Evolutionary conservation across 2,329 filamentous ascomycete species (phyloP).

Genomic region (Colletotrichum costaricense): DNA sequence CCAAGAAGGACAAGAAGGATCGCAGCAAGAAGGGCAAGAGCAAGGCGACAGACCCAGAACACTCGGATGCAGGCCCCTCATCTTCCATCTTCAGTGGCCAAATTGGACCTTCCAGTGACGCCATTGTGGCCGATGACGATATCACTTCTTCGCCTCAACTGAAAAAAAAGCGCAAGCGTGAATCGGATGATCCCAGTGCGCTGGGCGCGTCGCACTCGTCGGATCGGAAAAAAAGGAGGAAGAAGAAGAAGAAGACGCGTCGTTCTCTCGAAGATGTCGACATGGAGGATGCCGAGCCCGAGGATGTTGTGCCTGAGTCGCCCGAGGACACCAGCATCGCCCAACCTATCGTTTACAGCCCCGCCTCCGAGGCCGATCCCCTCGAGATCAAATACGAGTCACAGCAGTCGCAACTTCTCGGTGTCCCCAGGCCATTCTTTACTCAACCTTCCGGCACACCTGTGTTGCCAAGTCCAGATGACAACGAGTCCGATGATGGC

Average conservation of each 20-base stretch:
- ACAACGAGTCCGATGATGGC: background rate
- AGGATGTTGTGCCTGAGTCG: conserved; percentile 12
- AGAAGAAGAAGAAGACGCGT: conserved; percentile 24
- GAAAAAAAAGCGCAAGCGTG: conserved; percentile 25
- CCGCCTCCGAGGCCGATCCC: conserved; percentile 2
- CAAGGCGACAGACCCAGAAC: background rate
- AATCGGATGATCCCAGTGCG: background rate
- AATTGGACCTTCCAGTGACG: conserved; percentile 6
- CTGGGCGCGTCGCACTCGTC: background rate
- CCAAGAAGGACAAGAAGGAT: conserved; percentile 7
- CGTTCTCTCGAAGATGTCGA: conserved; percentile 13
- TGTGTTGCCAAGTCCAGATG: background rate
- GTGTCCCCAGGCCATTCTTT: conserved; percentile 22
- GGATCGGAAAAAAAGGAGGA: background rate
- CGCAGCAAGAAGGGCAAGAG: conserved; percentile 10
- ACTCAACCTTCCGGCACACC: background rate
- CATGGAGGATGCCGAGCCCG: conserved; percentile 1
- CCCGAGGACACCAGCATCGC: background rate
- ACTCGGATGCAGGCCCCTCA: background rate
- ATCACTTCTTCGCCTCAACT: background rate
- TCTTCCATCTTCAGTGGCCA: conserved; percentile 6
- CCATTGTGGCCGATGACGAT: background rate
- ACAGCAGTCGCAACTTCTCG: conserved; percentile 15
- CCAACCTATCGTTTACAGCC: background rate
- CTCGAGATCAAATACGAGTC: conserved; percentile 13